Evolutionary conservation across 305 asterid species (phyloP).

Genomic region (Lippia alba): DNA sequence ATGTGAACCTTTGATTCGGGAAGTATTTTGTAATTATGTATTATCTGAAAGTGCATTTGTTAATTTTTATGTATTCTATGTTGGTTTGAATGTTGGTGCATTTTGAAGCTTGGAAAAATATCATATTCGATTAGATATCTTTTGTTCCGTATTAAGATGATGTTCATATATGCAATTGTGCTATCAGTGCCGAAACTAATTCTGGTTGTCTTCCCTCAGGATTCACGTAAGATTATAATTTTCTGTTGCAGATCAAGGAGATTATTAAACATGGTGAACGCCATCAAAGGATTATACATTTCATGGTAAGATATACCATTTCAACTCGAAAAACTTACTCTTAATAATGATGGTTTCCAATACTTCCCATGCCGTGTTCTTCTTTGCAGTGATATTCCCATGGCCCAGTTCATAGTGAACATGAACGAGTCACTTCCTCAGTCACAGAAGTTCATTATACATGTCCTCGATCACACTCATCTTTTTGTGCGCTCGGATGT

Average conservation of each 20-base stretch:
- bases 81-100: too few relatives aligned
- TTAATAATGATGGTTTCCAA: background rate
- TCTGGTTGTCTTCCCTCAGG: too few relatives aligned
- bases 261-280: conserved; percentile 59
- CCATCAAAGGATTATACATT: conserved; percentile 64
- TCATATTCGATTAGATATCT: too few relatives aligned
- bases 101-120: too few relatives aligned
- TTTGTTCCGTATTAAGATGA: too few relatives aligned
- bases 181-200: too few relatives aligned
- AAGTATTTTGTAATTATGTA: too few relatives aligned
- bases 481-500: conserved; percentile 80
- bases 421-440: conserved; percentile 78
- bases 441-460: conserved; percentile 79
- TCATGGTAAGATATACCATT: conserved; percentile 59
- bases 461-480: conserved; percentile 75
- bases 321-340: background rate
- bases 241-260: conserved; percentile 40
- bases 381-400: conserved; percentile 77
- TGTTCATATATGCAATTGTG: too few relatives aligned
- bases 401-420: conserved; percentile 89
- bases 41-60: too few relatives aligned
- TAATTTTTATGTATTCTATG: too few relatives aligned
- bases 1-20: too few relatives aligned
- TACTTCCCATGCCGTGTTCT: background rate
- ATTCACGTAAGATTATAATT: background rate